Evolutionary conservation across 2,329 filamentous ascomycete species (phyloP), one percentile per base, ranked within the genome.

Genomic region (Coleophoma eucalyptorum): DNA sequence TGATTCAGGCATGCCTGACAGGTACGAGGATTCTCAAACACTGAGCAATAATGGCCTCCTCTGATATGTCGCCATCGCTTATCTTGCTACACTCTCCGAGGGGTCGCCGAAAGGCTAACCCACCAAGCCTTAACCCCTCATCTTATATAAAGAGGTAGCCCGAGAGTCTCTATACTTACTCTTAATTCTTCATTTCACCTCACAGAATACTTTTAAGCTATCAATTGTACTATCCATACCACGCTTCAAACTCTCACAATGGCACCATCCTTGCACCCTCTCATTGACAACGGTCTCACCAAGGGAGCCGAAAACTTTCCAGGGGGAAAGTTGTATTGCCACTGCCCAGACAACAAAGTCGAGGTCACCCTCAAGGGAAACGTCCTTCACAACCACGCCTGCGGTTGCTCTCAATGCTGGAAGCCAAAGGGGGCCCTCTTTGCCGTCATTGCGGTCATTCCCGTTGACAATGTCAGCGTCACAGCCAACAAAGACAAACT

Each of bases 361-460:
- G 76, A 81, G 60, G 74, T 87, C 19, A 75, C 74, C 0, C 72
- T 87, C 37, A 65, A 60, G 51, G 71, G 77, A 63, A 80, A 86
- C 59, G 78, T 88, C 50, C 70, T 75, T 2, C 83, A 87, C 73
- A 87, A 88, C 73, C 84, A 88, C 69, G 83, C 81, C 50, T 87
- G 84, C 68, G 84, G 84, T 55, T 87, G 84, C 70, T 86, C 82
- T 49, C 84, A 87, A 67, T 87, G 84, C 77, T 88, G 83, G 83
- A 88, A 87, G 67, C 84, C 84, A 5, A 51, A 67, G 2, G 80
- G 80, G 31, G 74, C 82, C 0, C 76, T 87, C 54, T 87, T 88
- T 73, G 79, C 79, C 53, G 62, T 87, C 58, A 75, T 88, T 44
- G 83, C 70, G 51, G 84, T 87, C 48, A 68, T 87, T 2, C 77